Evolutionary conservation across 73 alveolate genomes (phyloP).

Genomic region (Stentor coeruleus): DNA sequence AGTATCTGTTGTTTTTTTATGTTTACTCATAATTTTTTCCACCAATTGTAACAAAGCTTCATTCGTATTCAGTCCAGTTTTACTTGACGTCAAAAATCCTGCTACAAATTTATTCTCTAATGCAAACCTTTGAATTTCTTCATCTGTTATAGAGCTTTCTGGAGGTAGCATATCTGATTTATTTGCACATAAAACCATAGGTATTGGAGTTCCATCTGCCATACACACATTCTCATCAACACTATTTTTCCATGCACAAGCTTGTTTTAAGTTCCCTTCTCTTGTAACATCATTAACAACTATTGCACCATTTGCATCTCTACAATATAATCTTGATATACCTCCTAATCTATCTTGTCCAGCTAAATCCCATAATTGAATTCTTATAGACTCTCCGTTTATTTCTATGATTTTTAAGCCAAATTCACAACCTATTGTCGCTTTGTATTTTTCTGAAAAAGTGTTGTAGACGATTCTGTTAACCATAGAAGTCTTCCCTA

Average conservation of each 20-base stretch:
- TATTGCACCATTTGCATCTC: conserved; percentile 38
- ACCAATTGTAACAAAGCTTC: no score
- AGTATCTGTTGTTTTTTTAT: no score
- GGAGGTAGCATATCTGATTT: conserved; percentile 24
- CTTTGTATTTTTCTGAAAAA: no score
- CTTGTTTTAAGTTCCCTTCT: conserved; percentile 32
- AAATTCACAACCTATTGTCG: background rate
- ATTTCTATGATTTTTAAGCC: background rate
- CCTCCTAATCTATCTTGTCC: background rate
- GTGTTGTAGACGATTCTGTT: background rate
- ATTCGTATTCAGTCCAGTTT: no score
- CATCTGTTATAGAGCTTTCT: no score
- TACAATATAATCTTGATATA: background rate
- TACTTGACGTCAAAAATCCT: no score
- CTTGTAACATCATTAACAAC: conserved; percentile 52
- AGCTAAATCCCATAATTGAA: background rate
- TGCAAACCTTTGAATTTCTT: no score
- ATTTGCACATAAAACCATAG: conserved; percentile 48
- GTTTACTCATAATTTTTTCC: no score
- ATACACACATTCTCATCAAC: conserved; percentile 33
- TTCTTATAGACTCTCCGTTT: background rate
- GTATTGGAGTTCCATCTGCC: conserved; percentile 26
- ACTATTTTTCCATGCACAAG: conserved; percentile 39
- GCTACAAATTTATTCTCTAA: no score
- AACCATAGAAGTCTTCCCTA: background rate